Base-by-base conservation (phyloP, 768 basidiomycete species). In the Pulveroboletus sp. region DNA sequence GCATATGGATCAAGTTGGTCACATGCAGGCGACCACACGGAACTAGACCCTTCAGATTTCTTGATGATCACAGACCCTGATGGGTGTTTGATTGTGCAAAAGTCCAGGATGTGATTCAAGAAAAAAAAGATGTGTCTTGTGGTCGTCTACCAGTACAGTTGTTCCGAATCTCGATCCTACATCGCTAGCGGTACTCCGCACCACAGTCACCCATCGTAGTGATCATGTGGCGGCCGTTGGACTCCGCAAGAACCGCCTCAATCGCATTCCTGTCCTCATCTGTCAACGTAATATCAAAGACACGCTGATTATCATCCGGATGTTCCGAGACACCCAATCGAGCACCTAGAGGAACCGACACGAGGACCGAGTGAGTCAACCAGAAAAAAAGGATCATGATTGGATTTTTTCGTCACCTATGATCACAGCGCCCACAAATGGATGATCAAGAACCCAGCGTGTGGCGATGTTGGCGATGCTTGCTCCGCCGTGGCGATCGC, bases 391-490 rank as follows among this genome's bases (percentile, higher is more conserved):
- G 43, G 43, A 46, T 38, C 51, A 34, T 44, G 33, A 47, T 43
- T 33, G 24, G 13, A 13, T 4, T 9, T n/a, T 4, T 34, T 20
- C 55, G 16, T 24, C 49, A 84, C 89, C 90, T 58, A 92, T 78
- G 55, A 91, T 78, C 29, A 90, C 87, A 32, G 88, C 87, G 10
- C 86, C 89, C 16, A 91, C 88, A 54, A 78, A 85, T 7, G 66
- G 62, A 44, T 90, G 86, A 69, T 92, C 87, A 19, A 92, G 73
- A 0, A 90, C 85, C 89, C 89, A 91, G 14, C 89, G 81, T 2
- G 81, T 85, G 27, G 89, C 87, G 33, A 92, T 71, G 60, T 90
- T 90, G 45, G 90, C 80, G 32, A 92, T 82, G 66, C 82, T 86
- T 39, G 74, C 69, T 11, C 79, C 77, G 19, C 74, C 76, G 64